Conservation (phyloP, 1,284 basidiomycete species). For the Leccinum solheimii region DNA sequence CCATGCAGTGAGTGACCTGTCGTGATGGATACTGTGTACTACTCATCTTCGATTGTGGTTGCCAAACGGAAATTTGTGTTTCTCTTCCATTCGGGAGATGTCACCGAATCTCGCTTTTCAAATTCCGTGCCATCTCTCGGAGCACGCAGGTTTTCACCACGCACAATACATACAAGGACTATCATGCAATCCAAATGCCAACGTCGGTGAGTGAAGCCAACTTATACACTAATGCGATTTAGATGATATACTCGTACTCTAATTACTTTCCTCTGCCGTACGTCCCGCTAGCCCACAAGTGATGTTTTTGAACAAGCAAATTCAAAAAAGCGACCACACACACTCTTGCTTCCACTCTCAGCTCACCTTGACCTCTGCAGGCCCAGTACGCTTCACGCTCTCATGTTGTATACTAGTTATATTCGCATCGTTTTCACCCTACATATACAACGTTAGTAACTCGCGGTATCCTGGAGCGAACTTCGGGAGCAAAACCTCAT, state of each 20-base stretch:
- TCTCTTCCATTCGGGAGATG: background rate
- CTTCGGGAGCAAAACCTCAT: too few relatives aligned
- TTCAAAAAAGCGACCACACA: background rate
- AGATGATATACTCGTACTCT: background rate
- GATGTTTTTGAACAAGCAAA: background rate
- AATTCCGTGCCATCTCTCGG: background rate
- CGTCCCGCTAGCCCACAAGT: background rate
- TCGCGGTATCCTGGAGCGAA: too few relatives aligned
- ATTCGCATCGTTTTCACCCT: too few relatives aligned
- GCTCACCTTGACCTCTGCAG: background rate
- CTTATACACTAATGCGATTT: background rate
- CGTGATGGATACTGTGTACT: constrained; percentile 59
- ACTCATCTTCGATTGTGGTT: constrained; percentile 56
- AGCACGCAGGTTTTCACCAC: background rate
- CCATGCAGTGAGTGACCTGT: constrained; percentile 58
- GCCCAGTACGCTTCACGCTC: background rate
- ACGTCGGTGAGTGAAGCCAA: background rate
- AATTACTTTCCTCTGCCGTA: background rate
- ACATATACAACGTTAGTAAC: too few relatives aligned
- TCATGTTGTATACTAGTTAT: background rate
- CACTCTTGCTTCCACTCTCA: background rate
- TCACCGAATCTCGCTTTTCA: background rate
- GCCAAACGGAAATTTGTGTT: background rate
- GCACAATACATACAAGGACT: background rate
- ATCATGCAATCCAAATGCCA: background rate